These are phyloP conservation scores for Umbelopsis vinacea DNA, from an alignment of 192 early-diverging fungal species.

Conservation along the genomic window DNA sequence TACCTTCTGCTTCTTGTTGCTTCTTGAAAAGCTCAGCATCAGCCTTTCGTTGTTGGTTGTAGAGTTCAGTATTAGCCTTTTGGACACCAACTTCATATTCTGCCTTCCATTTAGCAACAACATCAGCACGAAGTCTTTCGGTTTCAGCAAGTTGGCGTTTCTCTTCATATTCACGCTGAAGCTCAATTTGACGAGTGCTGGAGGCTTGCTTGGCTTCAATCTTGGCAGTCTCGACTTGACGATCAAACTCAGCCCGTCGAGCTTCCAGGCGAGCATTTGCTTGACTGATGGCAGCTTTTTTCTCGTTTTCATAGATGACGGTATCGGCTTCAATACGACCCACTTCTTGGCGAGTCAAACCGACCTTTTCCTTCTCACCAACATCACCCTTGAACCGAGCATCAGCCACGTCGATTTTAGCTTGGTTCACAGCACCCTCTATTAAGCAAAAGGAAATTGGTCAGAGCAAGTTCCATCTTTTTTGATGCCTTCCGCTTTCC, in stretches of 20 bases:
- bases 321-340: constrained; percentile 50
- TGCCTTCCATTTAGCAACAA: constrained; percentile 51
- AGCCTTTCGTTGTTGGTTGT: constrained; percentile 42
- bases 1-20: constrained; percentile 45
- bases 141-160: constrained; percentile 44
- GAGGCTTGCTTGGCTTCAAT: constrained; percentile 55
- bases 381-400: constrained; percentile 51
- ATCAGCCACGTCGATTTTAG: constrained; percentile 61
- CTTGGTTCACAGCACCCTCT: constrained; percentile 61
- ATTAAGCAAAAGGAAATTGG: not conserved
- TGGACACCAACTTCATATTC: constrained; percentile 47
- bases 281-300: constrained; percentile 44
- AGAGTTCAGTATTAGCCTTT: constrained; percentile 48
- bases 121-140: constrained; percentile 49
- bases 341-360: constrained; percentile 47
- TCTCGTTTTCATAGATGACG: constrained; percentile 52
- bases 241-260: constrained; percentile 42
- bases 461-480: constrained; percentile 20
- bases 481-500: no score
- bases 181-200: constrained; percentile 42
- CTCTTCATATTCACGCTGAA: constrained; percentile 52
- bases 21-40: constrained; percentile 46
- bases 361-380: constrained; percentile 55
- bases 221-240: constrained; percentile 48
- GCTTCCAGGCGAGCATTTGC: constrained; percentile 43